Conservation (phyloP, 331 rosid genomes). For the Arachis monticola region DNA sequence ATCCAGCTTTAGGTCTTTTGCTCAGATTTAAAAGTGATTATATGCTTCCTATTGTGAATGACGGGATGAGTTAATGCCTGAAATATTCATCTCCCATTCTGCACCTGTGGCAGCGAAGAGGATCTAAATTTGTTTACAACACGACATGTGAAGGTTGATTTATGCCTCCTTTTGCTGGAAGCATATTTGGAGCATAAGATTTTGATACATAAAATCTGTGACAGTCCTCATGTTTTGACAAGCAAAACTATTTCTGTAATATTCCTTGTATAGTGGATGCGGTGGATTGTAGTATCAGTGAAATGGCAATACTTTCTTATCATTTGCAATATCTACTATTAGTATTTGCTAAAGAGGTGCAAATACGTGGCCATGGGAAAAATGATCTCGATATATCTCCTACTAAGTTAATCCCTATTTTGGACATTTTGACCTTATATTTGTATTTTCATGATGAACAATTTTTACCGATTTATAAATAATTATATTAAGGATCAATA, state of each 20-base stretch:
- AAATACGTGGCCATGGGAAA: no score
- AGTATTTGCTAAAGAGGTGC: no score
- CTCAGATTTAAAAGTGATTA: neutral
- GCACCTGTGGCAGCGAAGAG: neutral
- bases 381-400: no score
- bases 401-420: no score
- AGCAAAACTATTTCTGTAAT: slow-evolving; percentile 4
- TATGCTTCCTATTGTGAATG: slow-evolving; percentile 14
- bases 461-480: no score
- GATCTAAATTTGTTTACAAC: slow-evolving; percentile 28
- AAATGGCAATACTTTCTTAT: neutral
- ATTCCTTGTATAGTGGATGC: neutral
- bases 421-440: no score
- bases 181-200: neutral
- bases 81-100: slow-evolving; percentile 11
- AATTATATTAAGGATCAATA: no score
- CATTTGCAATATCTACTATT: no score
- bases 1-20: slow-evolving; percentile 56
- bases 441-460: no score
- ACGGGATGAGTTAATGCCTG: slow-evolving; percentile 12
- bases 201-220: slow-evolving; percentile 5
- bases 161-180: slow-evolving; percentile 17
- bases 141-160: slow-evolving; percentile 7
- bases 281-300: neutral
- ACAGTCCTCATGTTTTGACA: neutral